These are phyloP conservation scores for Scenedesmus sp. DNA, from an alignment of 163 green algal genomes.

Conservation along the genomic window DNA sequence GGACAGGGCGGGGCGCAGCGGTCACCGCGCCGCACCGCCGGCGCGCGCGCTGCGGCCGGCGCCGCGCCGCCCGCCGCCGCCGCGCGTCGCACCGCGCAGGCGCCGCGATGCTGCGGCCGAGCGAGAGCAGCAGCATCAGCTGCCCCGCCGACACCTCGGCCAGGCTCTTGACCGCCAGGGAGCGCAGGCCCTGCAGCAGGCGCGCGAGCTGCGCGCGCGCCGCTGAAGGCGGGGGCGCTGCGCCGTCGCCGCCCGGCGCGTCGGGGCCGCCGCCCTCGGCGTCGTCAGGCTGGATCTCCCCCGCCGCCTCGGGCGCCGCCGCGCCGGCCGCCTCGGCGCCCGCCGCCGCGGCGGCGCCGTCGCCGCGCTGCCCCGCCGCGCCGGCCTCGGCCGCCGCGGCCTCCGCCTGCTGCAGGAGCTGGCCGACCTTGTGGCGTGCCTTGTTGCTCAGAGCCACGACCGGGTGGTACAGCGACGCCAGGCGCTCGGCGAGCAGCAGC, in stretches of 20 bases:
- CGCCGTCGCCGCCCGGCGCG: no score
- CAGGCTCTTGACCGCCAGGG: slow-evolving; percentile 35
- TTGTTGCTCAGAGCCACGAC: slow-evolving; percentile 27
- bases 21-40: no score
- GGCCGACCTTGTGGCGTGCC: slow-evolving; percentile 3
- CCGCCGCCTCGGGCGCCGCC: not conserved
- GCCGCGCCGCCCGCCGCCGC: no score
- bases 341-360: not conserved
- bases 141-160: slow-evolving; percentile 38
- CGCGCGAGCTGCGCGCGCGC: not conserved
- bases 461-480: slow-evolving; percentile 48
- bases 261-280: no score
- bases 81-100: slow-evolving; percentile 31
- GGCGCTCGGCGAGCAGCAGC: slow-evolving; percentile 6
- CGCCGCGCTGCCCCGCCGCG: not conserved
- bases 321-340: not conserved
- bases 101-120: slow-evolving; percentile 39
- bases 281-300: not conserved
- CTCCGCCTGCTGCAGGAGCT: slow-evolving; percentile 38
- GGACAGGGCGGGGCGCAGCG: no score
- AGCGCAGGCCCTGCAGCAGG: slow-evolving; percentile 15
- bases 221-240: no score
- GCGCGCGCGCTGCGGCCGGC: no score
- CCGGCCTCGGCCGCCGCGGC: slow-evolving; percentile 2
- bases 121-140: slow-evolving; percentile 46